Base-by-base conservation (phyloP, 345 rosid genomes). In the Durio zibethinus region DNA sequence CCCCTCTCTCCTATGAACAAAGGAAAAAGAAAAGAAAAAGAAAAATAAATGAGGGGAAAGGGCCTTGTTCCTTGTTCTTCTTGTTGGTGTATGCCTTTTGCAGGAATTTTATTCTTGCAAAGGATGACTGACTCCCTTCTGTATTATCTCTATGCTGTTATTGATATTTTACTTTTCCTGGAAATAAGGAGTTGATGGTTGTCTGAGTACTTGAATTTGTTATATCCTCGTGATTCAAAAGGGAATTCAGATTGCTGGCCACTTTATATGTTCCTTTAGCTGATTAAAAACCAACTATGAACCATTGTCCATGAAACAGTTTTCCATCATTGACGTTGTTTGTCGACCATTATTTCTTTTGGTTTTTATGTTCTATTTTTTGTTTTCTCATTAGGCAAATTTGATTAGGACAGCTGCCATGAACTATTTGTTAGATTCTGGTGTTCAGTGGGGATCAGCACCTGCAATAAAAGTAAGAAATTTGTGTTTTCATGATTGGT, bases 361-460 rank as follows among this genome's bases (percentile, higher is more conserved):
- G 12, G 53, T 38, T 6, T 14, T 77, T 63, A 65, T 53, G 2
- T 68, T 25, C 7, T 60, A 69, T 59, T 70, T 57, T 75, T 14
- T 74, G 31, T 64, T 74, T 40, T 80, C 27, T 53, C 47, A 56
- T 40, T 87, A 94, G 98, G 98, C 99, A 78, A 95, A 87, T 84
- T 83, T 92, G 85, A 92, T 95, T 78, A 90, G 98, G 85, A 84
- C 92, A 81, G 96, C 98, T 71, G 98, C 93, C 73, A 86, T 83
- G 35, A 85, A 85, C 80, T 95, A 90, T 86, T 87, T 93, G 82
- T 83, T 95, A 78, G 91, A 91, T 81, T 90, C 99, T 76, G 97
- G 98, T 82, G 81, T 93, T 45, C 98, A 92, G 33, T 93, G 98
- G 99, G 98, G 99, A 86, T 82, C 98, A 36, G 92, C 95, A 16